phyloP scores from a whole-genome alignment of 2,329 filamentous ascomycete genomes.

The Tricladium varicosporioides region DNA sequence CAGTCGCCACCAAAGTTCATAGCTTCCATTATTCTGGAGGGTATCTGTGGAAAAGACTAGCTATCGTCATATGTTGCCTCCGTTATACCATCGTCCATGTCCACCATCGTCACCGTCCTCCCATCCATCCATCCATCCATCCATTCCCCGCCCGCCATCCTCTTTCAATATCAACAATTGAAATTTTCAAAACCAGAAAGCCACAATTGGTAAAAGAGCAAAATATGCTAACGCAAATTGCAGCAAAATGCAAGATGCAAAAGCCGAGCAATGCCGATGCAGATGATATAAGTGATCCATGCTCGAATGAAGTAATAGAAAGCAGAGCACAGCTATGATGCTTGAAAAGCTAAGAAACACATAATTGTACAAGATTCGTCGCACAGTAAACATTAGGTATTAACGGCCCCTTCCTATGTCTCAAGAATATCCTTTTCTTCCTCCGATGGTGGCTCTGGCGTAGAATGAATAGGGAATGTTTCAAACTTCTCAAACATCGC shows the following conservation, averaged over 20 bases:
- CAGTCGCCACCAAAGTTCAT: too few species aligned
- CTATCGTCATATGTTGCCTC: too few species aligned
- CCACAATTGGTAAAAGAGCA: not conserved
- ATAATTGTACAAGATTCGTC: conserved; percentile 18
- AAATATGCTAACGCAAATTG: not conserved
- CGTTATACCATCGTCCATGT: too few species aligned
- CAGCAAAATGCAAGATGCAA: conserved; percentile 3
- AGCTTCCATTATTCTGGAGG: too few species aligned
- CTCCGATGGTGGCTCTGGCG: conserved; percentile 30
- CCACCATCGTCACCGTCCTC: too few species aligned
- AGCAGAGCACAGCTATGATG: not conserved
- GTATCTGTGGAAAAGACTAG: too few species aligned
- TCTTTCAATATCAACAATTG: not conserved
- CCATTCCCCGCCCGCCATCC: too few species aligned
- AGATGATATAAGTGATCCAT: conserved; percentile 11
- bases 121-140: too few species aligned
- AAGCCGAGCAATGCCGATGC: conserved; percentile 10
- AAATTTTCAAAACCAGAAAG: not conserved
- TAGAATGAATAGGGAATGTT: conserved; percentile 39
- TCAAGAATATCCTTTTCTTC: conserved; percentile 34
- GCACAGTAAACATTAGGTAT: conserved; percentile 19
- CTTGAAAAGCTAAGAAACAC: conserved; percentile 4
- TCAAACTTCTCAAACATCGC: conserved; percentile 53
- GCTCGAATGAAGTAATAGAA: conserved; percentile 6
- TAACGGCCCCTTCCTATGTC: conserved; percentile 15